Evolutionary conservation across 257 asterid genomes (phyloP).

Genomic region (Paulownia fortunei): DNA sequence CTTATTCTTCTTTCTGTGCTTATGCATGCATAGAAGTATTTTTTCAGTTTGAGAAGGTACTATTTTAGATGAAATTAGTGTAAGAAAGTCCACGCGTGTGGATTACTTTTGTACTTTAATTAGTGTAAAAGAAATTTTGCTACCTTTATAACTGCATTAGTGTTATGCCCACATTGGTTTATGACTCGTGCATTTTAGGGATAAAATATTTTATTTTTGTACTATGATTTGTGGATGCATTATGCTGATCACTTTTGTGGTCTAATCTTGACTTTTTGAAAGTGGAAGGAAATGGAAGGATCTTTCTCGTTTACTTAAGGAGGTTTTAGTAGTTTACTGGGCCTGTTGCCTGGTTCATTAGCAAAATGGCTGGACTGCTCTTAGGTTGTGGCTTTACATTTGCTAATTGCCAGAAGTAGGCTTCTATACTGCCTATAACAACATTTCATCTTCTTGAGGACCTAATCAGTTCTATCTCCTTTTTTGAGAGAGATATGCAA

Average conservation of each 20-base stretch:
- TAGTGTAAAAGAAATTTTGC: background rate
- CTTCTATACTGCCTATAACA: background rate
- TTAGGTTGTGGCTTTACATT: background rate
- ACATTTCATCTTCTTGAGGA: background rate
- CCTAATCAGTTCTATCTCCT: background rate
- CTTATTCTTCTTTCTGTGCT: constrained; percentile 29
- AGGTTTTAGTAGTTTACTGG: background rate
- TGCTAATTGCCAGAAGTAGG: background rate
- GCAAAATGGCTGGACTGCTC: background rate
- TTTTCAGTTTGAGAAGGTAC: constrained; percentile 9
- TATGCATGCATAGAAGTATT: constrained; percentile 7
- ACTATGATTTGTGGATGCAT: background rate
- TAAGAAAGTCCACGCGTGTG: background rate
- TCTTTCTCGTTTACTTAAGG: background rate
- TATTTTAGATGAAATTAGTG: background rate
- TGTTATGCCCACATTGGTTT: background rate
- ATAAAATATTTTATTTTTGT: background rate
- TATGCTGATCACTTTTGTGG: background rate
- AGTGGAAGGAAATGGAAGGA: background rate
- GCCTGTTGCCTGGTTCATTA: background rate
- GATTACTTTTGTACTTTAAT: background rate
- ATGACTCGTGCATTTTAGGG: background rate
- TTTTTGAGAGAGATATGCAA: background rate
- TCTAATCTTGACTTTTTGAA: background rate
- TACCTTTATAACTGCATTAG: background rate